Base-by-base conservation (phyloP, 192 early-diverging fungal genomes). In the Funneliformis mosseae region DNA sequence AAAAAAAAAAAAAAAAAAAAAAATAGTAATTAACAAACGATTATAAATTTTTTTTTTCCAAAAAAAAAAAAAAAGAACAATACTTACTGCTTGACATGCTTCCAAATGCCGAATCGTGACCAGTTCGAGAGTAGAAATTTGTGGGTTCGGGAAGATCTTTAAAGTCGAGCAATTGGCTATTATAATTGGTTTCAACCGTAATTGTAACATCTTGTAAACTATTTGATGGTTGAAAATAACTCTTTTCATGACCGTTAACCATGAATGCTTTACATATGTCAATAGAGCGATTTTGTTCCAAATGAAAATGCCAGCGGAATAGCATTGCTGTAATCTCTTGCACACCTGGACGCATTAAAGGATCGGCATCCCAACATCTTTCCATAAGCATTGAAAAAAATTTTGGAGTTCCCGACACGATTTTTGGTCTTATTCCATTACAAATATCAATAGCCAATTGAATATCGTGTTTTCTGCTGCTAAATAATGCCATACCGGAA, bases 291-390 rank as follows among this genome's bases (percentile, higher is more conserved):
- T 62, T 62, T 45, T 63, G 55, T 76, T 63, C 41, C 7, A 60
- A 25, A 63, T 14, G 39, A 41, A 77, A 62, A 45, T 77, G 60
- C 61, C 61, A 73, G 27, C 71, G 42, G 16, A 73, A 73, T 62
- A 77, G 42, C 55, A 77, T 77, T 28, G 28, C 59, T 4, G 59
- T 75, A 18, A 75, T 59, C 60, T 75, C 46, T 59, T 75, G 46
- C 14, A 60, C 48, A 50, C 1, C 18, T 1, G 74, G 74, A 28
- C 74, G 45, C n/a, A 27, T 21, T 33, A 10, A 27, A 6, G 74
- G 74, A 27, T 75, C 74, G 39, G 74, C 23, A 60, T 75, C 74
- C 55, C 74, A 75, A 75, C 74, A 75, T 60, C 74, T 75, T 75
- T 75, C 74, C 25, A 75, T 55, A 14, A 75, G 41, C 0, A 8